phyloP scores from a whole-genome alignment of 495 filamentous ascomycete genomes.

The Penicillium desertorum region DNA sequence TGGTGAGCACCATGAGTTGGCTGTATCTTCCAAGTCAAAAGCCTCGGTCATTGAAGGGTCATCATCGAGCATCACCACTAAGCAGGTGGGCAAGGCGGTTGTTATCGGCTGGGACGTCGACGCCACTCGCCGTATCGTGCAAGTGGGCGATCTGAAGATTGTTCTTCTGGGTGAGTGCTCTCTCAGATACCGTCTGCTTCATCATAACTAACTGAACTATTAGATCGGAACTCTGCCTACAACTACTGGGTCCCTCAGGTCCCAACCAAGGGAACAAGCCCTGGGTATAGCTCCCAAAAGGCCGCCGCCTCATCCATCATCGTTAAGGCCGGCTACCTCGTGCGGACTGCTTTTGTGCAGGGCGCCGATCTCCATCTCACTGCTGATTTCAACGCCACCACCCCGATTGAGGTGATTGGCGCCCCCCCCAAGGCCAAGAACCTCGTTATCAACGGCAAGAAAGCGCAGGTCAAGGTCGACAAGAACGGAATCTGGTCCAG shows the following conservation, averaged over 20 bases:
- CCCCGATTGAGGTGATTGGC: conserved; percentile 64
- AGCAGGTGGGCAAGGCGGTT: conserved; percentile 44
- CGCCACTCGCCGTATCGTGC: conserved; percentile 51
- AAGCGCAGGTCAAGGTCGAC: conserved; percentile 40
- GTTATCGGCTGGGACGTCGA: conserved; percentile 59
- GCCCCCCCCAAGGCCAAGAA: conserved; percentile 49
- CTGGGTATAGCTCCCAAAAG: conserved; percentile 41
- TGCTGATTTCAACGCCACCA: conserved; percentile 72
- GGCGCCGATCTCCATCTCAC: conserved; percentile 55
- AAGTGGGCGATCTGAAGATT: conserved; percentile 56
- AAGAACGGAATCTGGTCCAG: conserved; percentile 54
- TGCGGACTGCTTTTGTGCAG: conserved; percentile 58
- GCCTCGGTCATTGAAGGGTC: conserved; percentile 52
- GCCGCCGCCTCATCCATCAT: conserved; percentile 54
- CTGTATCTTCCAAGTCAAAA: conserved; percentile 45
- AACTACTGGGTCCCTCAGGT: conserved; percentile 70
- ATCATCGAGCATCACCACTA: conserved; percentile 37
- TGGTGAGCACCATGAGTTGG: conserved; percentile 69
- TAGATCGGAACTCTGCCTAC: conserved; percentile 70
- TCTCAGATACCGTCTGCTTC: background rate
- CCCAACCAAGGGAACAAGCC: conserved; percentile 28
- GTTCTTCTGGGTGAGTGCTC: conserved; percentile 48
- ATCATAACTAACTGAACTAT: conserved; percentile 1
- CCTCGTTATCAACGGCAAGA: conserved; percentile 60
- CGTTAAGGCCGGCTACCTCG: conserved; percentile 72